These are phyloP conservation scores for Filobasidium wieringae DNA, from an alignment of 768 basidiomycete genomes.

Conservation along the genomic window DNA sequence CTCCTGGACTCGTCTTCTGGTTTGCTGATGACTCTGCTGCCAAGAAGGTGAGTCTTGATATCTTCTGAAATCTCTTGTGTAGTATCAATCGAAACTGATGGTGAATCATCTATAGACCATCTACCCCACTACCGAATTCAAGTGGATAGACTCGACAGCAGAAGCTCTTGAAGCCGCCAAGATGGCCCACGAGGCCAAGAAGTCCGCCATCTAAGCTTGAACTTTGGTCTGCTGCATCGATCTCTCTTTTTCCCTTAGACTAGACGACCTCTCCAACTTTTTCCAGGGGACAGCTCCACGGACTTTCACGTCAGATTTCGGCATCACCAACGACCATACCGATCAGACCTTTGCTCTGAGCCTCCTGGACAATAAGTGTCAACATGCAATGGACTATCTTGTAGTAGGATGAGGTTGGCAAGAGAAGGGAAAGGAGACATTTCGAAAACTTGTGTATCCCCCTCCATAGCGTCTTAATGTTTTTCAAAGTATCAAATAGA, in stretches of 20 bases:
- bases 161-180: constrained; percentile 11
- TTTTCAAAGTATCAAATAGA: no score
- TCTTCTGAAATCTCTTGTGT: background rate
- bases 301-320: no score
- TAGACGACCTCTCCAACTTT: no score
- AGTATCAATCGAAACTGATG: background rate
- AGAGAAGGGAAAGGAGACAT: no score
- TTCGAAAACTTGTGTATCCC: no score
- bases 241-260: background rate
- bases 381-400: no score
- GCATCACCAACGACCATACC: no score
- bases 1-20: constrained; percentile 83
- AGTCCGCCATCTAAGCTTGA: constrained; percentile 7
- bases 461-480: no score
- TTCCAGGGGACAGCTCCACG: no score
- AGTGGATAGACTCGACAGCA: constrained; percentile 13
- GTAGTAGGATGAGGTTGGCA: no score
- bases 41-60: constrained; percentile 22
- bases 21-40: constrained; percentile 83
- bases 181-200: constrained; percentile 6
- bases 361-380: no score
- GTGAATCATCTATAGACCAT: background rate
- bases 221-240: background rate
- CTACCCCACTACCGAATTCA: constrained; percentile 20
- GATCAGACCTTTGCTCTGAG: no score